These are phyloP conservation scores for Panicum hallii DNA, from an alignment of 202 grass and related monocot genomes.

Conservation along the genomic window DNA sequence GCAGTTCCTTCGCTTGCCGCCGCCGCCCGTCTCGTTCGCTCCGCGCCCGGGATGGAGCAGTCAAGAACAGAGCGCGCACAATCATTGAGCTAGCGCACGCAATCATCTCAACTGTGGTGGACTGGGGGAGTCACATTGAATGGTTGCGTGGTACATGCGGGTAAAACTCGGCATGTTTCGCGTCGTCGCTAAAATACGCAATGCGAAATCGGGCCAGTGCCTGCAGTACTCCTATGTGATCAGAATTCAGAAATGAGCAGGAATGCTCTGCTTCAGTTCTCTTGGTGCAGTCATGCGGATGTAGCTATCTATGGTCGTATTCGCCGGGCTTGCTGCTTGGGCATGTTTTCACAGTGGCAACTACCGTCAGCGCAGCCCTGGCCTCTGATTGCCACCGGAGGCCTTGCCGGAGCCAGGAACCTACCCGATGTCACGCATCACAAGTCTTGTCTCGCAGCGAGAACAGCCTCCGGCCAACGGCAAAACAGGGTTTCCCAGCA, in stretches of 20 bases:
- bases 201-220: neutral
- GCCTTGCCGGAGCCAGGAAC: neutral
- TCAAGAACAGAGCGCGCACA: neutral
- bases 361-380: neutral
- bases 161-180: neutral
- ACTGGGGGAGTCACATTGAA: neutral
- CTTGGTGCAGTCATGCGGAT: neutral
- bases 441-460: constrained; percentile 4
- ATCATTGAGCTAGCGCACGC: neutral
- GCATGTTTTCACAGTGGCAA: neutral
- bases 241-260: neutral
- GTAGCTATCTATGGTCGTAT: neutral
- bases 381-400: neutral
- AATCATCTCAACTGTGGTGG: neutral
- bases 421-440: neutral
- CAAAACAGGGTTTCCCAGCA: neutral
- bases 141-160: neutral
- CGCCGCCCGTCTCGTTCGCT: neutral
- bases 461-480: neutral
- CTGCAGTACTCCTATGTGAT: neutral
- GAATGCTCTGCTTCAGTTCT: neutral
- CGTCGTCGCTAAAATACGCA: too few species aligned
- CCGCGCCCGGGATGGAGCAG: neutral
- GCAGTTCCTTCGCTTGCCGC: constrained; percentile 2
- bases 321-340: neutral